A percentile compares a stretch with the other conserved stretches of the same genome.
Conservation (phyloP, 345 rosid species). For the Bruguiera sexangula region DNA sequence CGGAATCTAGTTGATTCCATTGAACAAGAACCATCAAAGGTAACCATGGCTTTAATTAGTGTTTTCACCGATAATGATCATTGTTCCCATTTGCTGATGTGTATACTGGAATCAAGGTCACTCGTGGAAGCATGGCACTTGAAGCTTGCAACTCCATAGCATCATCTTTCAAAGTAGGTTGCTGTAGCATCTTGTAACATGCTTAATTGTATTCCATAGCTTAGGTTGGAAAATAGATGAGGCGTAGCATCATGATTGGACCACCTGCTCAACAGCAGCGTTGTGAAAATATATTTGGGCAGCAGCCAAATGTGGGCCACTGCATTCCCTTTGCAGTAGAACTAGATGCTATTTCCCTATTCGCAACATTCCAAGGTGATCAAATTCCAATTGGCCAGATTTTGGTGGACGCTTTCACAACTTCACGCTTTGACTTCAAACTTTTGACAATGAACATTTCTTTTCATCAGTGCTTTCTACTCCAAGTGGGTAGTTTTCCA, state of each 20-base stretch:
- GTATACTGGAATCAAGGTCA: conserved; percentile 42
- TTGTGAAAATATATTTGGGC: no score
- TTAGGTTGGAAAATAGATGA: background rate
- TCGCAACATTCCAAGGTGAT: background rate
- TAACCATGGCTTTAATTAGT: conserved; percentile 17
- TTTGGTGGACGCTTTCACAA: no score
- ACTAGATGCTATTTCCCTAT: background rate
- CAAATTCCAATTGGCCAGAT: no score
- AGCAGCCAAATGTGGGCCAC: no score
- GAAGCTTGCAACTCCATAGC: conserved; percentile 89
- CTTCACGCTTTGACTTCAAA: no score
- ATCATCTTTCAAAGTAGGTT: conserved; percentile 56
- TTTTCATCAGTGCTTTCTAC: no score
- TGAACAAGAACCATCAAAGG: conserved; percentile 67
- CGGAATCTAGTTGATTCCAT: conserved; percentile 46
- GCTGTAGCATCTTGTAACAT: background rate
- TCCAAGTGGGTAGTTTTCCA: no score
- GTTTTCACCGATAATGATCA: background rate
- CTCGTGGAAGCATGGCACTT: conserved; percentile 75
- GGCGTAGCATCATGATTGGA: background rate
- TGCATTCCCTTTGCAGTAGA: background rate
- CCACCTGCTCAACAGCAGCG: background rate
- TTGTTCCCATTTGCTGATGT: conserved; percentile 21
- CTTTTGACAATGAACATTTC: no score
- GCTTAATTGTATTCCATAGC: background rate